A percentile compares a stretch with the other conserved stretches of the same genome.
phyloP scores from a whole-genome alignment of 2,329 filamentous ascomycete genomes.

The Dactylellina drechsleri region DNA sequence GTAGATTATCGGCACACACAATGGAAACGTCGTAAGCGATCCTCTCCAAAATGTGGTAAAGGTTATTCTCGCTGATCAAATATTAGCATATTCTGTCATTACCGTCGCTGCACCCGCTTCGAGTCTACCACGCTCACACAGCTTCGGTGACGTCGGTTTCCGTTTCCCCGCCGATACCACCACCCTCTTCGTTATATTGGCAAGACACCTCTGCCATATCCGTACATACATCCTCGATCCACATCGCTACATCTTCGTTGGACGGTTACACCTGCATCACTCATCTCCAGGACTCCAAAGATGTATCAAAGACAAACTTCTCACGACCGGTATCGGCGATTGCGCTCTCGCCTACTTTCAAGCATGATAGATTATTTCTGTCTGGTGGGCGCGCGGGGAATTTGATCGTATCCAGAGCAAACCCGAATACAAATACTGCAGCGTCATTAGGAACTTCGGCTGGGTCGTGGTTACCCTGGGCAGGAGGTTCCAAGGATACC shows the following conservation, averaged over 20 bases:
- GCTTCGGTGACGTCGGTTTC: constrained; percentile 91
- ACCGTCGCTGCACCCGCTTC: constrained; percentile 80
- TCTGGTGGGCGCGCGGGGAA: constrained; percentile 90
- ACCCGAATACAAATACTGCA: constrained; percentile 85
- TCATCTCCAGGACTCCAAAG: constrained; percentile 81
- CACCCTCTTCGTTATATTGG: constrained; percentile 66
- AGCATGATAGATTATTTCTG: constrained; percentile 84
- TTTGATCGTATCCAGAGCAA: constrained; percentile 85
- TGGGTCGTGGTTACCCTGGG: constrained; percentile 69
- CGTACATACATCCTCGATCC: constrained; percentile 64
- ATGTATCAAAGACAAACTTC: constrained; percentile 92
- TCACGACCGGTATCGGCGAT: constrained; percentile 91
- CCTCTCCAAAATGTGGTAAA: neutral
- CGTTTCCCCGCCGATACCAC: constrained; percentile 83
- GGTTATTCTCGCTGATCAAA: constrained; percentile 58
- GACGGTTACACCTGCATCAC: constrained; percentile 95
- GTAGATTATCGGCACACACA: constrained; percentile 91
- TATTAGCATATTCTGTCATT: constrained; percentile 82
- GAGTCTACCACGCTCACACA: constrained; percentile 90
- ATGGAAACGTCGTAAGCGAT: constrained; percentile 85
- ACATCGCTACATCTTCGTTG: constrained; percentile 91
- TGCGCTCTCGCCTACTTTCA: constrained; percentile 93
- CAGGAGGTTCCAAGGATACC: constrained; percentile 85
- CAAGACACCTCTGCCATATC: constrained; percentile 39
- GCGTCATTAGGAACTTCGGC: constrained; percentile 80